Conservation (phyloP, 441 rosid genomes). For the Sinapis alba region DNA sequence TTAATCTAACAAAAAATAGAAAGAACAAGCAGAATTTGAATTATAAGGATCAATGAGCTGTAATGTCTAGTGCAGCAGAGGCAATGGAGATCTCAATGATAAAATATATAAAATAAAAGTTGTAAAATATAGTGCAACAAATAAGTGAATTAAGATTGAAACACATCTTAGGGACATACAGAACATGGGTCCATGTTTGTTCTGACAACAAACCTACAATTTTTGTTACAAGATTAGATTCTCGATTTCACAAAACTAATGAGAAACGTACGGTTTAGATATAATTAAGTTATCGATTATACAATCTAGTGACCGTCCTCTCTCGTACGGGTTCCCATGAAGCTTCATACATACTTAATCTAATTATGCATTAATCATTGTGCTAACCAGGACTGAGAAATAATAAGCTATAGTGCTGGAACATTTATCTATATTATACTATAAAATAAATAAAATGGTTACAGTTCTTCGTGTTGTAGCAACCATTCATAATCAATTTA, state of each 20-base stretch:
- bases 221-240: slow-evolving; percentile 38
- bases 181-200: slow-evolving; percentile 46
- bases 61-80: slow-evolving; percentile 46
- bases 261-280: slow-evolving; percentile 29
- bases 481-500: not conserved
- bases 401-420: not conserved
- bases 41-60: slow-evolving; percentile 48
- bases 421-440: slow-evolving; percentile 5
- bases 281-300: slow-evolving; percentile 21
- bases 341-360: slow-evolving; percentile 39
- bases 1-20: slow-evolving; percentile 14
- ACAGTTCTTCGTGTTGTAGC: not conserved
- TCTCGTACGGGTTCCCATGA: slow-evolving; percentile 41
- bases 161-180: slow-evolving; percentile 44
- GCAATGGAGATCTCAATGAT: slow-evolving; percentile 42
- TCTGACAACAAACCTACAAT: slow-evolving; percentile 46
- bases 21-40: not conserved
- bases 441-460: not conserved
- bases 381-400: not conserved
- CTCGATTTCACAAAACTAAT: slow-evolving; percentile 34
- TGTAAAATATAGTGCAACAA: slow-evolving; percentile 30
- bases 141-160: slow-evolving; percentile 36
- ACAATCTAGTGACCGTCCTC: slow-evolving; percentile 45
- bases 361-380: slow-evolving; percentile 11
- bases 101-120: slow-evolving; percentile 17